phyloP scores from a whole-genome alignment of 1,284 basidiomycete genomes.

The Cerrena zonata region DNA sequence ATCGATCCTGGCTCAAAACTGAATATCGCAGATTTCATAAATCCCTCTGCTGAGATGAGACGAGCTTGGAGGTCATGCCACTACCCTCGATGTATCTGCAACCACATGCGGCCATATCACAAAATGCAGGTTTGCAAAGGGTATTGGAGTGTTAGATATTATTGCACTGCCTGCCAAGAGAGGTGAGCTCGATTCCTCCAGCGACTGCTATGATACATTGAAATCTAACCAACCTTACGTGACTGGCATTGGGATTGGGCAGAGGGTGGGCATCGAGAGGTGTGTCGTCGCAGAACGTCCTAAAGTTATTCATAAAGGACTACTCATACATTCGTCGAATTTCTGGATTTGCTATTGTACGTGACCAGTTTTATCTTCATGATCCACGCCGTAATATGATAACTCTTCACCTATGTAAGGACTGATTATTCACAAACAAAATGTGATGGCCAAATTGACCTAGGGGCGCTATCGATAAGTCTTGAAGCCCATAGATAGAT shows the following conservation, averaged over 20 bases:
- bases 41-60: background rate
- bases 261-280: background rate
- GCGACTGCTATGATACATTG: background rate
- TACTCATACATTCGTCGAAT: background rate
- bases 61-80: background rate
- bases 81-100: background rate
- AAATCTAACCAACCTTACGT: background rate
- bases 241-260: background rate
- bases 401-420: background rate
- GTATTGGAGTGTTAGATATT: background rate
- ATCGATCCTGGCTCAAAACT: too few species aligned
- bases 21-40: background rate
- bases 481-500: background rate
- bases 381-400: background rate
- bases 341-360: background rate
- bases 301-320: background rate
- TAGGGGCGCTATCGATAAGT: conserved; percentile 4
- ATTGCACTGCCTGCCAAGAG: background rate
- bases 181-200: background rate
- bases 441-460: conserved; percentile 30
- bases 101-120: background rate
- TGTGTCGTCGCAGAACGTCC: background rate
- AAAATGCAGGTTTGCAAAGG: background rate
- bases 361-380: background rate
- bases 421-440: conserved; percentile 22